Evolutionary conservation across 192 early-diverging fungal species (phyloP), one percentile per base, ranked within the genome.

Genomic region (Backusella liffmaniae): DNA sequence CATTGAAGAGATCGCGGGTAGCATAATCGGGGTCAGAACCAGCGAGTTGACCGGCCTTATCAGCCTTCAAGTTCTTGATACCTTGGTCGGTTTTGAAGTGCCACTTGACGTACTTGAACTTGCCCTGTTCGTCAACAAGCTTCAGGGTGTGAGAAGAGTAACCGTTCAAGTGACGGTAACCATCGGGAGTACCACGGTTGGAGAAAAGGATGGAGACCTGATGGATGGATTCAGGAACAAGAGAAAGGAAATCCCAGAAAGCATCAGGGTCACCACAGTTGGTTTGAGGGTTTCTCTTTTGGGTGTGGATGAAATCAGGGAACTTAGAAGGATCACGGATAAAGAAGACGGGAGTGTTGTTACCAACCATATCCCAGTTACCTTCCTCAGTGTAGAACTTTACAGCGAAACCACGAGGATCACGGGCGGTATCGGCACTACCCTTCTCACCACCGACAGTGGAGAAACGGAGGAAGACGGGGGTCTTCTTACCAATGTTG

Each of bases 371-470:
- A 79, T 95, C 92, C 91, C 90, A 95, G 85, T 91, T 95, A 76
- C 81, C 81, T 79, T 95, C 94, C 78, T 94, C 93, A 30, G 94
- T 95, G 84, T 94, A 95, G 85, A 94, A 93, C 87, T 94, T 94
- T 81, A 93, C 79, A 23, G 93, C 88, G 51, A 96, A 94, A 7
- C 93, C 94, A 72, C 94, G 91, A 23, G 92, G 92, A 74, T 96
- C 94, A 66, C 92, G 88, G 37, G 88, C 89, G 35, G 93, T 91
- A 76, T 96, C 93, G 26, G 91, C 90, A 37, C 86, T 86, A 37
- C 93, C 93, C 51, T 84, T 86, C 83, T 90, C 90, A 73, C 93
- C 94, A 75, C 87, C 89, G 18, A 96, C 93, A 9, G 92, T 94
- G 13, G 92, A 94, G 84, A 96, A 93, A 51, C 94, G 91, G 4